Evolutionary conservation across 2,329 filamentous ascomycete genomes (phyloP).

Genomic region (Arthrinium puccinioides): DNA sequence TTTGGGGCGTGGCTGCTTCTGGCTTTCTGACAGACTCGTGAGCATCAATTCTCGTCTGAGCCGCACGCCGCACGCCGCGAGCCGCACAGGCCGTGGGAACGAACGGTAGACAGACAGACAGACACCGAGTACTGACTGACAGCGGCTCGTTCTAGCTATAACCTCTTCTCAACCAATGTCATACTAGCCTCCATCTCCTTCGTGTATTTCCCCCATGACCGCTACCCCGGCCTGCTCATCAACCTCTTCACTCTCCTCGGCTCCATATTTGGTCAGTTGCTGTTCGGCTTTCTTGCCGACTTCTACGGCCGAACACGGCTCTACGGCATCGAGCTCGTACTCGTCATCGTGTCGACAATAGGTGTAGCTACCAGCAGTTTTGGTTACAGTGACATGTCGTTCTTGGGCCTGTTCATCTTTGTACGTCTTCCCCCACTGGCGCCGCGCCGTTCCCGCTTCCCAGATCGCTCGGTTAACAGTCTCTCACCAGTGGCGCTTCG

Average conservation of each 20-base stretch:
- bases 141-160: too few species aligned
- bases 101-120: too few species aligned
- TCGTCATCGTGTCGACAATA: slow-evolving; percentile 50
- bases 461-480: background rate
- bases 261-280: slow-evolving; percentile 44
- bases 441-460: background rate
- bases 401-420: slow-evolving; percentile 43
- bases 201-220: slow-evolving; percentile 41
- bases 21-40: slow-evolving; percentile 48
- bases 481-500: slow-evolving; percentile 37
- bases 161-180: slow-evolving; percentile 47
- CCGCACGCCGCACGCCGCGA: too few species aligned
- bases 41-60: too few species aligned
- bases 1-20: slow-evolving; percentile 48
- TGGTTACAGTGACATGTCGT: slow-evolving; percentile 41
- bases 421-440: slow-evolving; percentile 14
- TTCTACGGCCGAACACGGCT: slow-evolving; percentile 46
- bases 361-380: slow-evolving; percentile 45
- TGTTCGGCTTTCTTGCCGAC: slow-evolving; percentile 48
- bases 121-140: too few species aligned
- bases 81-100: too few species aligned
- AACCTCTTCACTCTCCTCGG: slow-evolving; percentile 46
- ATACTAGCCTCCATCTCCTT: slow-evolving; percentile 45
- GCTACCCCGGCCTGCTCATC: slow-evolving; percentile 31
- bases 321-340: slow-evolving; percentile 48